phyloP scores from a whole-genome alignment of 164 flowering plant species.

The Umbellularia californica region DNA sequence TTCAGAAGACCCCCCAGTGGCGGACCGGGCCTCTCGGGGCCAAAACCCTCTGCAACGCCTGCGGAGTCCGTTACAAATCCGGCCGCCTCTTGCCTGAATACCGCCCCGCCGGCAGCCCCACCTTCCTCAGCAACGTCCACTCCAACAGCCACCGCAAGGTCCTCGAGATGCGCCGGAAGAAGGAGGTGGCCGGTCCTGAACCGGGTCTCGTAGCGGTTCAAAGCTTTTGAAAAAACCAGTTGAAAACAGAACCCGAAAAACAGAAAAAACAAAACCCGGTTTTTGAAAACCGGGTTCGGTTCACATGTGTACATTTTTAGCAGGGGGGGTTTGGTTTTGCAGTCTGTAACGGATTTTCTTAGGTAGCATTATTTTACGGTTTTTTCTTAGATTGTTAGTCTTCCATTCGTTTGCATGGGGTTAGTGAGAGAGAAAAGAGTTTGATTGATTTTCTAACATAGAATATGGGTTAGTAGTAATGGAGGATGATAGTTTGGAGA shows the following conservation, averaged over 20 bases:
- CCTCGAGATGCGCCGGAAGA: constrained; percentile 64
- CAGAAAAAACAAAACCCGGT: too few relatives aligned
- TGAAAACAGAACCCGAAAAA: neutral
- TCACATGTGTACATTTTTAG: constrained; percentile 14
- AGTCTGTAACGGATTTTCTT: constrained; percentile 16
- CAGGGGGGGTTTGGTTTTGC: constrained; percentile 2
- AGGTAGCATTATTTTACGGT: too few relatives aligned
- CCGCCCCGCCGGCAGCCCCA: constrained; percentile 86
- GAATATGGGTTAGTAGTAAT: too few relatives aligned
- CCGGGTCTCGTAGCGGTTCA: constrained; percentile 22
- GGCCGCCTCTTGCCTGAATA: constrained; percentile 88
- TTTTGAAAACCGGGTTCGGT: constrained; percentile 9
- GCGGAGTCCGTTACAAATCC: constrained; percentile 89
- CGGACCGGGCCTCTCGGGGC: constrained; percentile 84
- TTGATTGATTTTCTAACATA: too few relatives aligned
- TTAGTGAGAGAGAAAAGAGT: neutral
- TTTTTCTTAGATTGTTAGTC: neutral
- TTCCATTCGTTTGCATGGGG: neutral
- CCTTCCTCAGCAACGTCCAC: constrained; percentile 59
- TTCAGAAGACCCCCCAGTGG: constrained; percentile 92
- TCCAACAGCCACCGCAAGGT: constrained; percentile 86
- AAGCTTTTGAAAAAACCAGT: constrained; percentile 25
- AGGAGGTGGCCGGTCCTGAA: constrained; percentile 31
- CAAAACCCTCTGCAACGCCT: constrained; percentile 87
- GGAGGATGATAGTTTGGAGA: neutral